Conservation (phyloP, 1,139 yeast species). For the Meyerozyma smithsonii region DNA sequence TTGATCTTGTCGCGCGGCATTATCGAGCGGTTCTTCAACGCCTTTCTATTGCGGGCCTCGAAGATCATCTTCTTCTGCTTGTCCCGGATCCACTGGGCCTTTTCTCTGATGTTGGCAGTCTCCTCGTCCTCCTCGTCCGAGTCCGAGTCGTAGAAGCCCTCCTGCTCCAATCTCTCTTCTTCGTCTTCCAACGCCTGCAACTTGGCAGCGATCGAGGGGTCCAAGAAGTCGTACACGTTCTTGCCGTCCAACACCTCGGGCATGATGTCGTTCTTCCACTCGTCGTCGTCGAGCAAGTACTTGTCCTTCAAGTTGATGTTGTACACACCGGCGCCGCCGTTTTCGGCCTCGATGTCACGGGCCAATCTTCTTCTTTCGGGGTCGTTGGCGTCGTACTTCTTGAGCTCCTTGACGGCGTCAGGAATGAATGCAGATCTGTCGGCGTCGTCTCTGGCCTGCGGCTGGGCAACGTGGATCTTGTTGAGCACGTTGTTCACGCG, state of each 20-base stretch:
- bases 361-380: slow-evolving; percentile 81
- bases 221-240: slow-evolving; percentile 95
- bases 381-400: slow-evolving; percentile 72
- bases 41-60: slow-evolving; percentile 83
- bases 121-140: slow-evolving; percentile 57
- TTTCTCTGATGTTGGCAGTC: slow-evolving; percentile 68
- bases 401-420: slow-evolving; percentile 54
- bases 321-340: slow-evolving; percentile 98
- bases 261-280: slow-evolving; percentile 96
- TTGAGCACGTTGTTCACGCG: slow-evolving; percentile 86
- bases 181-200: slow-evolving; percentile 94
- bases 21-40: slow-evolving; percentile 79
- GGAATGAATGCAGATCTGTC: slow-evolving; percentile 81
- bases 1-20: slow-evolving; percentile 90
- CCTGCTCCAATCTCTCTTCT: slow-evolving; percentile 87
- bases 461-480: slow-evolving; percentile 92
- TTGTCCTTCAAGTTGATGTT: slow-evolving; percentile 90
- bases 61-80: slow-evolving; percentile 90
- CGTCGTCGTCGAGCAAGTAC: slow-evolving; percentile 88
- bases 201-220: slow-evolving; percentile 90
- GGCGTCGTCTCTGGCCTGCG: slow-evolving; percentile 81
- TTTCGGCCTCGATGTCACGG: slow-evolving; percentile 85
- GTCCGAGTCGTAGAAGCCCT: slow-evolving; percentile 94
- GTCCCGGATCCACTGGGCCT: slow-evolving; percentile 94
- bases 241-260: slow-evolving; percentile 96